These are phyloP conservation scores for Picochlorum sp. DNA, from an alignment of 139 green algal species.

Conservation along the genomic window DNA sequence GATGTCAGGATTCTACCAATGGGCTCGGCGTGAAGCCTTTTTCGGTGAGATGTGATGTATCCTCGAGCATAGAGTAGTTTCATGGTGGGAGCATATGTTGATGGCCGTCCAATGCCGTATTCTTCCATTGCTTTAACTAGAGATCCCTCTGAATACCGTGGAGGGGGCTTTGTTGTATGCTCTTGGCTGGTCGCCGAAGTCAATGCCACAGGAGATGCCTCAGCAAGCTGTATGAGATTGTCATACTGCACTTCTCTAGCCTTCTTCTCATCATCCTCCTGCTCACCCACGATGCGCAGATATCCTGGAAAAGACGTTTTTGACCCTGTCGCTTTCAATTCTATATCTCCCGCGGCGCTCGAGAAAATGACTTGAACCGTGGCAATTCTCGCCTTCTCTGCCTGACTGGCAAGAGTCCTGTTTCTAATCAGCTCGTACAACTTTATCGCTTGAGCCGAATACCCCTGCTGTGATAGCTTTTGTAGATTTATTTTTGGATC, in stretches of 20 bases:
- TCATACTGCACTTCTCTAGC: slow-evolving; percentile 4
- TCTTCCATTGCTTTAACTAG: slow-evolving; percentile 81
- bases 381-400: slow-evolving; percentile 36
- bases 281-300: slow-evolving; percentile 15
- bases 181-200: background rate
- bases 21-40: slow-evolving; percentile 43
- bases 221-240: slow-evolving; percentile 9
- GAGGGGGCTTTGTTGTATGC: slow-evolving; percentile 70
- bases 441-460: slow-evolving; percentile 17
- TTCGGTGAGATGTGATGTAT: slow-evolving; percentile 48
- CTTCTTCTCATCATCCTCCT: background rate
- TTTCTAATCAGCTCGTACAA: slow-evolving; percentile 87
- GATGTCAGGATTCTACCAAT: slow-evolving; percentile 56
- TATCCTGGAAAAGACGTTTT: slow-evolving; percentile 45
- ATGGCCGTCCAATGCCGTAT: slow-evolving; percentile 80
- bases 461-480: slow-evolving; percentile 12
- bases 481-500: slow-evolving; percentile 12
- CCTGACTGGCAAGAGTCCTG: slow-evolving; percentile 72
- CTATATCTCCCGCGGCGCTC: slow-evolving; percentile 20
- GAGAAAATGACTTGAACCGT: slow-evolving; percentile 40
- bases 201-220: slow-evolving; percentile 10
- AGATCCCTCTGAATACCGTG: slow-evolving; percentile 51
- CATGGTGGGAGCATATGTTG: slow-evolving; percentile 83
- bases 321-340: slow-evolving; percentile 38
- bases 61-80: slow-evolving; percentile 57